Conservation (phyloP, 176 grass and related monocot species). For the Eragrostis curvula region DNA sequence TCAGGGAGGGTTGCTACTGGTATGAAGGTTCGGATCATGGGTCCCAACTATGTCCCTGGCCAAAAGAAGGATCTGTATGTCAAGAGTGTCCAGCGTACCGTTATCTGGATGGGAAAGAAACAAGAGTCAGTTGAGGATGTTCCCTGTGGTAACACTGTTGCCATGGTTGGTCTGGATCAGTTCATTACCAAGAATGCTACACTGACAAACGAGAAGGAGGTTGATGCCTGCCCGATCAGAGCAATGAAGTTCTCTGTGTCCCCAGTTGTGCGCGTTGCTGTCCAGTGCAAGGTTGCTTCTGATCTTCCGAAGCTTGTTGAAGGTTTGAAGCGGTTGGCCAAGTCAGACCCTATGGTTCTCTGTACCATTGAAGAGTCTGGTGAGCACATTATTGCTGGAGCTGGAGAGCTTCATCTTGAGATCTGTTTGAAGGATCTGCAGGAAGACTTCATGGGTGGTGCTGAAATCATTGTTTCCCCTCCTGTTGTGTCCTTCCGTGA, state of each 20-base stretch:
- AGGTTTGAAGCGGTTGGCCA: conserved; percentile 82
- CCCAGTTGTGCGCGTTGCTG: conserved; percentile 81
- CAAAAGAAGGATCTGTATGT: conserved; percentile 89
- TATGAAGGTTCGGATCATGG: conserved; percentile 91
- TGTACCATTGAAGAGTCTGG: conserved; percentile 86
- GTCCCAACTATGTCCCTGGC: conserved; percentile 84
- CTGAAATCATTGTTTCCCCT: conserved; percentile 74
- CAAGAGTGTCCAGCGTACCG: conserved; percentile 84
- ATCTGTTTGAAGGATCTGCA: conserved; percentile 84
- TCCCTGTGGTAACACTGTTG: conserved; percentile 86
- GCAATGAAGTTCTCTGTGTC: conserved; percentile 94
- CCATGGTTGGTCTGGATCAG: conserved; percentile 86
- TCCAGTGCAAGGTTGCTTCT: conserved; percentile 80
- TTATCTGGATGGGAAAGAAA: conserved; percentile 95
- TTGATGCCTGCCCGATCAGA: conserved; percentile 77
- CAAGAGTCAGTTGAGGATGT: conserved; percentile 87
- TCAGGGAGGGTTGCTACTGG: conserved; percentile 75
- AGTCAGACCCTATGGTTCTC: conserved; percentile 86
- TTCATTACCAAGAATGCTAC: conserved; percentile 90
- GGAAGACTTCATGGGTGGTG: conserved; percentile 90
- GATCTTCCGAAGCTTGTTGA: conserved; percentile 90
- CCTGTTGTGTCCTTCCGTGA: conserved; percentile 94
- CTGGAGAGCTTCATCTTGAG: conserved; percentile 89
- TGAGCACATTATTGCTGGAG: conserved; percentile 88
- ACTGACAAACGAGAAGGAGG: conserved; percentile 74